Percentiles rank a stretch among this genome's conserved stretches.
phyloP scores from a whole-genome alignment of 306 rosid genomes.

The Heteromeles arbutifolia region DNA sequence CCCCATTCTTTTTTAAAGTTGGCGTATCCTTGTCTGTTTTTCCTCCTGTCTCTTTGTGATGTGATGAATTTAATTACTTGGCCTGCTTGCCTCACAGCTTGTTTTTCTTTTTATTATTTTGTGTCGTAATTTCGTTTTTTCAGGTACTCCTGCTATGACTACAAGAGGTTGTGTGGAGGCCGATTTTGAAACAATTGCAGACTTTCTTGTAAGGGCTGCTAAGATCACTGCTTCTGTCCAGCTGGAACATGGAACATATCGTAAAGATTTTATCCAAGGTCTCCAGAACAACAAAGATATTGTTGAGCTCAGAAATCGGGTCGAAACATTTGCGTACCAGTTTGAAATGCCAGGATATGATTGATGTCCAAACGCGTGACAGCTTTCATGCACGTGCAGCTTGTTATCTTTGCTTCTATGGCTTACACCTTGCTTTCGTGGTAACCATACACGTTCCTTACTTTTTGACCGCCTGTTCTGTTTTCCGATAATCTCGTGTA shows the following conservation, averaged over 20 bases:
- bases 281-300: slow-evolving; percentile 65
- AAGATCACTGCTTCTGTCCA: slow-evolving; percentile 58
- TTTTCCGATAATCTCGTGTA: slow-evolving; percentile 13
- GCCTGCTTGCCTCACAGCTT: neutral
- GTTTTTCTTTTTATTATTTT: neutral
- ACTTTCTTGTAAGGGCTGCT: slow-evolving; percentile 68
- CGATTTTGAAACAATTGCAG: slow-evolving; percentile 85
- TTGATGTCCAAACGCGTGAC: slow-evolving; percentile 39
- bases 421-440: slow-evolving; percentile 18
- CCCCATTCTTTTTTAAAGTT: neutral
- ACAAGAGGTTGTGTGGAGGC: slow-evolving; percentile 90
- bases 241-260: slow-evolving; percentile 68
- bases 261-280: slow-evolving; percentile 38
- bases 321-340: slow-evolving; percentile 76
- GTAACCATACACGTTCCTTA: slow-evolving; percentile 5
- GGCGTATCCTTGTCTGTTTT: neutral
- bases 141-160: slow-evolving; percentile 98
- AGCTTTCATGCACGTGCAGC: neutral
- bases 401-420: slow-evolving; percentile 1
- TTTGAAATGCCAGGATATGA: slow-evolving; percentile 90
- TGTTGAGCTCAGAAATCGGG: slow-evolving; percentile 62
- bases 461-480: neutral
- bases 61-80: neutral
- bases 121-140: neutral
- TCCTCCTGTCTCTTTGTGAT: neutral